Percentiles rank a stretch among this genome's conserved stretches.
Evolutionary conservation across 495 filamentous ascomycete species (phyloP).

Genomic region (Entonaema liquescens): DNA sequence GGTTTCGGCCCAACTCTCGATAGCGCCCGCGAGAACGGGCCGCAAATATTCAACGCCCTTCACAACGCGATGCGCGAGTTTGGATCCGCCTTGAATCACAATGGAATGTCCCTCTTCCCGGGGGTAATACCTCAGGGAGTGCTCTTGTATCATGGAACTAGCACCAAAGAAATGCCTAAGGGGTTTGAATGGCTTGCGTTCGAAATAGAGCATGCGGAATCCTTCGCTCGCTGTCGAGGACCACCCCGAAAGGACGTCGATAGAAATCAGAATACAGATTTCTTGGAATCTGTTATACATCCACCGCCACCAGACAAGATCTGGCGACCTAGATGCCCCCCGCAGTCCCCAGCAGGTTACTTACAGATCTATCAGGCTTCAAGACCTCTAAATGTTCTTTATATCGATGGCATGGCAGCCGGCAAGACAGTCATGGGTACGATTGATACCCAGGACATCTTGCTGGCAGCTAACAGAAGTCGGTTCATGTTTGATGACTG

Average conservation of each 20-base stretch:
- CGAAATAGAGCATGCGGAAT: constrained; percentile 72
- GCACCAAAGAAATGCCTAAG: constrained; percentile 48
- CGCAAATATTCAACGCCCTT: constrained; percentile 72
- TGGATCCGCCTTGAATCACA: constrained; percentile 73
- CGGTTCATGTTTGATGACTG: constrained; percentile 45
- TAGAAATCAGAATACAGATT: background rate
- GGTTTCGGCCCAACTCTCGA: constrained; percentile 41
- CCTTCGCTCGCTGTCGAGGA: constrained; percentile 56
- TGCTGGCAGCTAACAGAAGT: constrained; percentile 52
- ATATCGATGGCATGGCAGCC: constrained; percentile 69
- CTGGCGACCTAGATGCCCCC: background rate
- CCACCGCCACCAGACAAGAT: background rate
- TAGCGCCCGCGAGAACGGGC: constrained; percentile 57
- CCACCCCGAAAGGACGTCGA: constrained; percentile 1
- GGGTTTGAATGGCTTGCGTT: constrained; percentile 75
- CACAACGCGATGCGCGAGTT: constrained; percentile 75
- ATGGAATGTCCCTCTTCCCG: constrained; percentile 72
- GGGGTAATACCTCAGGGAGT: constrained; percentile 66
- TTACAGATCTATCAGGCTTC: constrained; percentile 63
- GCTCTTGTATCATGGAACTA: constrained; percentile 69
- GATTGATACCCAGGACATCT: constrained; percentile 66
- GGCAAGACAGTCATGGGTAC: constrained; percentile 67
- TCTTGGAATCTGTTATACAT: background rate
- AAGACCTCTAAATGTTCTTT: constrained; percentile 62
- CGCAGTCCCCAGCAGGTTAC: constrained; percentile 51